Evolutionary conservation across 1,284 basidiomycete species (phyloP).

Genomic region (Melampsora occidentalis): DNA sequence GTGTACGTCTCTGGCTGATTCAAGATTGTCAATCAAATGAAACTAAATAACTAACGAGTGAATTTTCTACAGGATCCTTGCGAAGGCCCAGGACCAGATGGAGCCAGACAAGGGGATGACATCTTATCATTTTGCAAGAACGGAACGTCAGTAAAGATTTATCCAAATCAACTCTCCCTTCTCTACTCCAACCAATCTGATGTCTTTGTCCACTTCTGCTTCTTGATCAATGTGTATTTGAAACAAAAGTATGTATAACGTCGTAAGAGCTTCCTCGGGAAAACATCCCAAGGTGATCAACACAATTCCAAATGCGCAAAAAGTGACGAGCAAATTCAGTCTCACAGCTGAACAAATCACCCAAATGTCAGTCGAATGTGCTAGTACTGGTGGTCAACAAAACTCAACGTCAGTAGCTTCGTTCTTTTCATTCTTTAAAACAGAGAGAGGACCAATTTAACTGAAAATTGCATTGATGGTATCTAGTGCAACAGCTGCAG

Average conservation of each 20-base stretch:
- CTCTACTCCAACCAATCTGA: background rate
- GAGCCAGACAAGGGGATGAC: slow-evolving; percentile 26
- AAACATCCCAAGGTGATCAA: slow-evolving; percentile 34
- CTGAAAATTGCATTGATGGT: background rate
- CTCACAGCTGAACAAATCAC: slow-evolving; percentile 40
- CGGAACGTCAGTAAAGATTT: slow-evolving; percentile 29
- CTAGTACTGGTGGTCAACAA: background rate
- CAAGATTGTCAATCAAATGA: background rate
- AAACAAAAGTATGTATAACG: slow-evolving; percentile 31
- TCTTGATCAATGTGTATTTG: background rate
- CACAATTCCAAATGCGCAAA: slow-evolving; percentile 29
- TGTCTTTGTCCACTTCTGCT: background rate
- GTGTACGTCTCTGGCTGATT: slow-evolving; percentile 15
- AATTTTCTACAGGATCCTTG: slow-evolving; percentile 25
- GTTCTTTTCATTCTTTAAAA: background rate
- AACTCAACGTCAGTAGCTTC: background rate
- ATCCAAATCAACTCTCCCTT: background rate
- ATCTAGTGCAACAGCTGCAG: background rate
- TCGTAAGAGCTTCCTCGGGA: slow-evolving; percentile 18
- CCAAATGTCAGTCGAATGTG: slow-evolving; percentile 19
- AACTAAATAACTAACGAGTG: background rate
- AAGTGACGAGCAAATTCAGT: slow-evolving; percentile 23
- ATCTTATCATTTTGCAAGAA: slow-evolving; percentile 36
- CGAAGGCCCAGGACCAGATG: slow-evolving; percentile 20
- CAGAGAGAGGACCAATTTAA: background rate